phyloP scores from a whole-genome alignment of 2,329 filamentous ascomycete species.

The Neofusicoccum sp. region DNA sequence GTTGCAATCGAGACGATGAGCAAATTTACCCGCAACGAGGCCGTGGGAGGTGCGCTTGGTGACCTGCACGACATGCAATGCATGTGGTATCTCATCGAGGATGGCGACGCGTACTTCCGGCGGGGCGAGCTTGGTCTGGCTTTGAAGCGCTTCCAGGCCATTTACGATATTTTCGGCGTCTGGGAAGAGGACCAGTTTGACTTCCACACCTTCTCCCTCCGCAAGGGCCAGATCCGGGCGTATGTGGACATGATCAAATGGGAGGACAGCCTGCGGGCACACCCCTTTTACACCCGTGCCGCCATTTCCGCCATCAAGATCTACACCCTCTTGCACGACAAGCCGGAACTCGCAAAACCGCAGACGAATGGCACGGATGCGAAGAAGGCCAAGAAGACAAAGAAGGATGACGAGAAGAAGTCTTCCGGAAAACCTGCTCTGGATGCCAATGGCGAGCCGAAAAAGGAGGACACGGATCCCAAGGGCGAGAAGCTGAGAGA shows the following conservation, averaged over 20 bases:
- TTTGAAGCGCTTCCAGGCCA: constrained; percentile 85
- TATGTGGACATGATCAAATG: constrained; percentile 96
- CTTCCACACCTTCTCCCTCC: constrained; percentile 96
- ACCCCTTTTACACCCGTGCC: constrained; percentile 87
- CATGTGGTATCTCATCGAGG: constrained; percentile 94
- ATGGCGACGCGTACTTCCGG: constrained; percentile 84
- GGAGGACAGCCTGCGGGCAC: constrained; percentile 89
- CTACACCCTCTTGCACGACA: constrained; percentile 78
- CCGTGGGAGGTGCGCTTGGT: constrained; percentile 80
- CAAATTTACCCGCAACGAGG: constrained; percentile 91
- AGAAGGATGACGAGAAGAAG: constrained; percentile 81
- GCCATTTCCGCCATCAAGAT: constrained; percentile 80
- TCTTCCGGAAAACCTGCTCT: constrained; percentile 55
- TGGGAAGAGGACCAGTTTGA: constrained; percentile 99
- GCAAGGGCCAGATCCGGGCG: constrained; percentile 92
- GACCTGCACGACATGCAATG: constrained; percentile 98
- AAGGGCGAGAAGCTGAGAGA: constrained; percentile 77
- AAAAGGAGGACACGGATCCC: constrained; percentile 91
- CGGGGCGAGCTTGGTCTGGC: constrained; percentile 82
- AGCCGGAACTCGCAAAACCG: constrained; percentile 66
- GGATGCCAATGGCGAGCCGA: constrained; percentile 64
- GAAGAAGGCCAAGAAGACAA: constrained; percentile 82
- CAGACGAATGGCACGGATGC: constrained; percentile 56
- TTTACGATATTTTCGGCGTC: constrained; percentile 91
- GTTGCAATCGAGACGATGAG: constrained; percentile 85